Conservation (phyloP, 2,329 filamentous ascomycete genomes). For the Penicillium expansum region DNA sequence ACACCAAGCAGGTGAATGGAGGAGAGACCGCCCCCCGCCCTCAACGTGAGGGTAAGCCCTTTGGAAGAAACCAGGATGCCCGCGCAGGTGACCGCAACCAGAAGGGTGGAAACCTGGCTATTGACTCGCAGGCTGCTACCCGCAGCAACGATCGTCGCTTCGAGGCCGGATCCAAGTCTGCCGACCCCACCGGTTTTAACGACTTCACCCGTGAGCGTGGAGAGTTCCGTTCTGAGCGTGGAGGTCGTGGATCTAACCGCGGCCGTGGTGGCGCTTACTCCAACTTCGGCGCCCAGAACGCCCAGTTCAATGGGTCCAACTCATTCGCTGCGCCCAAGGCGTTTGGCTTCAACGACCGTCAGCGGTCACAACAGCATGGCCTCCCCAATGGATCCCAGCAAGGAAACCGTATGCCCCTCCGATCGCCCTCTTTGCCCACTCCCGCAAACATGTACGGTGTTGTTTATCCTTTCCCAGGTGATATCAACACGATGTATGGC, state of each 20-base stretch:
- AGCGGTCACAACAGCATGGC: slow-evolving; percentile 40
- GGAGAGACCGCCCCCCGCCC: slow-evolving; percentile 32
- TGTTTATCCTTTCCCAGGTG: slow-evolving; percentile 43
- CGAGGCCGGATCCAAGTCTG: slow-evolving; percentile 40
- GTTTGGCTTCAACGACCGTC: slow-evolving; percentile 43
- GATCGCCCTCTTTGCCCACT: slow-evolving; percentile 62
- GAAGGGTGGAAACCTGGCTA: slow-evolving; percentile 29
- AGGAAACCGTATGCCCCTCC: slow-evolving; percentile 52
- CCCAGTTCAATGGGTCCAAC: slow-evolving; percentile 42
- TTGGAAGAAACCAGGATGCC: slow-evolving; percentile 33
- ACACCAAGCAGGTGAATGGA: slow-evolving; percentile 28
- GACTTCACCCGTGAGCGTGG: slow-evolving; percentile 38
- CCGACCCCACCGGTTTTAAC: slow-evolving; percentile 35
- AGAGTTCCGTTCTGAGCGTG: slow-evolving; percentile 39
- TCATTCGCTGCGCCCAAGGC: slow-evolving; percentile 41
- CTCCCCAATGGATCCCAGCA: slow-evolving; percentile 40
- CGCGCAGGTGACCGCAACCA: slow-evolving; percentile 26
- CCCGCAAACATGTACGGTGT: slow-evolving; percentile 51
- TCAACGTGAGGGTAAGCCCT: slow-evolving; percentile 37
- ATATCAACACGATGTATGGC: slow-evolving; percentile 56
- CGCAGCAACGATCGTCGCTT: slow-evolving; percentile 40
- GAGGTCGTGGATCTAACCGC: slow-evolving; percentile 41
- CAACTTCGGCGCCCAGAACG: slow-evolving; percentile 36
- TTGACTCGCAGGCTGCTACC: slow-evolving; percentile 34
- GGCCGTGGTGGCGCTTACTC: slow-evolving; percentile 41